Percentiles rank a stretch among this genome's conserved stretches.
These are phyloP conservation scores for Buxus sempervirens DNA, from an alignment of 164 flowering plant genomes.

Conservation along the genomic window DNA sequence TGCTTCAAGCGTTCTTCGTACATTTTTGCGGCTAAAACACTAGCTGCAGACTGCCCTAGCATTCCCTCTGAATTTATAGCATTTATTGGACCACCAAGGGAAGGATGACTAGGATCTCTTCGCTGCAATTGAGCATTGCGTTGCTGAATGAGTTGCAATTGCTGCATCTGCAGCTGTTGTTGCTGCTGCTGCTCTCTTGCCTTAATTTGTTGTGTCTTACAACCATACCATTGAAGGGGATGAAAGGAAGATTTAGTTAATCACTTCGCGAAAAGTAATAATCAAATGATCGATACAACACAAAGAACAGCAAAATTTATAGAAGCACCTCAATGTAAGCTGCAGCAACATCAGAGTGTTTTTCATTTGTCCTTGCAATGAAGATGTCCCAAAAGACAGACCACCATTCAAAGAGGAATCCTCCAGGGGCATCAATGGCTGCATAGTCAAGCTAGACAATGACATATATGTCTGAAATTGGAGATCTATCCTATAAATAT, in stretches of 20 bases:
- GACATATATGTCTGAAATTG: not conserved
- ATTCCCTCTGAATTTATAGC: constrained; percentile 64
- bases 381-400: constrained; percentile 93
- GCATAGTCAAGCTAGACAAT: constrained; percentile 22
- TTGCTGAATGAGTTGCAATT: constrained; percentile 73
- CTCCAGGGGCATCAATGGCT: constrained; percentile 96
- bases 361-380: constrained; percentile 79
- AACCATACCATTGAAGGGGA: not conserved
- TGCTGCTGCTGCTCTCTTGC: constrained; percentile 57
- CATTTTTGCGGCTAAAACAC: constrained; percentile 71
- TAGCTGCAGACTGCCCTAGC: constrained; percentile 73
- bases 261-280: not conserved
- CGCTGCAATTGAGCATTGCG: constrained; percentile 61
- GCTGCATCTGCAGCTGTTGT: constrained; percentile 79
- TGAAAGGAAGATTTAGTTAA: constrained; percentile 5
- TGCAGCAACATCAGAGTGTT: constrained; percentile 84
- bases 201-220: constrained; percentile 61
- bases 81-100: constrained; percentile 54
- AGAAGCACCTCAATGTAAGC: constrained; percentile 74
- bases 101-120: constrained; percentile 63
- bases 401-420: constrained; percentile 97
- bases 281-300: not conserved
- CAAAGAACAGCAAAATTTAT: not conserved
- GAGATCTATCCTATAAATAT: not conserved
- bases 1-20: constrained; percentile 73